Conservation (phyloP, 768 basidiomycete genomes). For the Infundibulicybe gibba region DNA sequence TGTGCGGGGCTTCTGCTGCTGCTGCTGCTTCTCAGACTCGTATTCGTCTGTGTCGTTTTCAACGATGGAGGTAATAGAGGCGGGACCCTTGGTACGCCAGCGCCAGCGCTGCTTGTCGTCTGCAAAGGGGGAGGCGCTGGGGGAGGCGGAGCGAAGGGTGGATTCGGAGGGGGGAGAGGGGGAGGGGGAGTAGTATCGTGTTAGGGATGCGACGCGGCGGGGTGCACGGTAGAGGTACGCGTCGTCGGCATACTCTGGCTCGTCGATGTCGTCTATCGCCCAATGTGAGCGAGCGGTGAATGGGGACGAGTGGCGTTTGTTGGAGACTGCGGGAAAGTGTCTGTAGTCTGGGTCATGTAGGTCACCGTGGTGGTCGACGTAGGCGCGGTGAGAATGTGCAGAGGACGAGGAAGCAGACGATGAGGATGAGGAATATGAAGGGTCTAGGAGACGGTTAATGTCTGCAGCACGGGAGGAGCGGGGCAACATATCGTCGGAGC, state of each 20-base stretch:
- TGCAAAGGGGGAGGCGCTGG: too few relatives aligned
- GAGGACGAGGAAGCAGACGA: slow-evolving; percentile 18
- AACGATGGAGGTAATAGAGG: too few relatives aligned
- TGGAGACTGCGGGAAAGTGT: slow-evolving; percentile 45
- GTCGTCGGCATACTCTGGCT: slow-evolving; percentile 22
- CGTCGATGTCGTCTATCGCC: slow-evolving; percentile 24
- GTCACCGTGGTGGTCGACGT: slow-evolving; percentile 59
- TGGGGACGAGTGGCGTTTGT: slow-evolving; percentile 12
- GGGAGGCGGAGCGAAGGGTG: too few relatives aligned
- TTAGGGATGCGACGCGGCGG: background rate
- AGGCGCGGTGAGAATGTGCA: slow-evolving; percentile 29
- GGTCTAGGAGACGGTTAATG: slow-evolving; percentile 63
- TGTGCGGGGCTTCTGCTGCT: slow-evolving; percentile 1
- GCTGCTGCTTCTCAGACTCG: background rate
- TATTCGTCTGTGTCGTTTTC: too few relatives aligned
- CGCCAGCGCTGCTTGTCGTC: too few relatives aligned
- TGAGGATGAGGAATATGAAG: slow-evolving; percentile 43
- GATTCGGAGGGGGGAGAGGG: slow-evolving; percentile 4
- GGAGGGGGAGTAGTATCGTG: slow-evolving; percentile 5
- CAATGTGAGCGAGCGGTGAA: slow-evolving; percentile 21
- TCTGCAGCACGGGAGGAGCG: slow-evolving; percentile 41
- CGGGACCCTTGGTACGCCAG: too few relatives aligned
- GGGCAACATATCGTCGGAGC: slow-evolving; percentile 6
- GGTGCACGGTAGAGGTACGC: slow-evolving; percentile 5
- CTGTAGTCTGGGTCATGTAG: slow-evolving; percentile 68